A percentile compares a stretch with the other conserved stretches of the same genome.
These are phyloP conservation scores for Truncatella angustata DNA, from an alignment of 2,329 filamentous ascomycete genomes.

Conservation along the genomic window DNA sequence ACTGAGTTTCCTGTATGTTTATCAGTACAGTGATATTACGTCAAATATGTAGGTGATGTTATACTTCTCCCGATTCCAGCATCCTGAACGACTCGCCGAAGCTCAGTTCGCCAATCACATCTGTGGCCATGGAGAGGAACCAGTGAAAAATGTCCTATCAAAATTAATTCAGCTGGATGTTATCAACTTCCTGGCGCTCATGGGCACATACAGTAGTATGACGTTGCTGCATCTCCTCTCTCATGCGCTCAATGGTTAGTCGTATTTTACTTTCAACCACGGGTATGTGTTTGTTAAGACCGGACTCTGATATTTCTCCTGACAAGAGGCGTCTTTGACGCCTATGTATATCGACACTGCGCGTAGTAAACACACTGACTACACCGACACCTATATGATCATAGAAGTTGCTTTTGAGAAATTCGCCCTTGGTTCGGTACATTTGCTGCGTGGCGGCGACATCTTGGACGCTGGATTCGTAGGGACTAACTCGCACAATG, in stretches of 20 bases:
- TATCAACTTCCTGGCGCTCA: too few species aligned
- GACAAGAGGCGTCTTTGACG: conserved; percentile 41
- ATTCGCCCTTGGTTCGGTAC: conserved; percentile 27
- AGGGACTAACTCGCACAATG: conserved; percentile 21
- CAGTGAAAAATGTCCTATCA: conserved; percentile 49
- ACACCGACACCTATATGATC: conserved; percentile 9
- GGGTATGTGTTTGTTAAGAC: conserved; percentile 28
- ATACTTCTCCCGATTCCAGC: conserved; percentile 48
- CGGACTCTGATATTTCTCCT: conserved; percentile 34
- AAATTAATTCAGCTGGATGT: conserved; percentile 1
- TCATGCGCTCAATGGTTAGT: conserved; percentile 41
- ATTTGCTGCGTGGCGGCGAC: conserved; percentile 21
- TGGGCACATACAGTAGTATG: conserved; percentile 20
- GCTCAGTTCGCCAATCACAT: conserved; percentile 50
- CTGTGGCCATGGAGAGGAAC: conserved; percentile 53
- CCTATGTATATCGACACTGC: conserved; percentile 36
- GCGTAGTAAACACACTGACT: conserved; percentile 38
- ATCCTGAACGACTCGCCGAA: conserved; percentile 56
- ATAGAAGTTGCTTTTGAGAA: conserved; percentile 26
- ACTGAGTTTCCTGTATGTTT: conserved; percentile 36
- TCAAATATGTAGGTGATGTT: conserved; percentile 5
- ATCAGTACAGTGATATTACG: neutral
- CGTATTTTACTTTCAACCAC: conserved; percentile 34
- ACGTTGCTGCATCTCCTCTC: conserved; percentile 35
- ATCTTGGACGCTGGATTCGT: conserved; percentile 24